Evolutionary conservation across 2,329 filamentous ascomycete genomes (phyloP).

Genomic region (Stromatinia cepivora): DNA sequence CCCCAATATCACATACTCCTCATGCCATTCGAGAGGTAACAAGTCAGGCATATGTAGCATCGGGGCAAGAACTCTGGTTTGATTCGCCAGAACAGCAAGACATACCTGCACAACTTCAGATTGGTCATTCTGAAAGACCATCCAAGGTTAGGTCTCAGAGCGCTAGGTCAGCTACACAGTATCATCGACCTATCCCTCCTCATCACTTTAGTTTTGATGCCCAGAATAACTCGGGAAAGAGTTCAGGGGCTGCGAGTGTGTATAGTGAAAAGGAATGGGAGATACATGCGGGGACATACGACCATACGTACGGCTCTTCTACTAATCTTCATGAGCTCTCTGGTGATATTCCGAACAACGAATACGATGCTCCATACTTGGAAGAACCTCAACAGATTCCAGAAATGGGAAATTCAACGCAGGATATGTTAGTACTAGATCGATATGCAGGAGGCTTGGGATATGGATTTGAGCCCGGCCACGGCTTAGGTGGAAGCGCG

Average conservation of each 20-base stretch:
- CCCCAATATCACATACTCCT: neutral
- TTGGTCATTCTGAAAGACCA: neutral
- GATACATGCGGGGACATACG: slow-evolving; percentile 26
- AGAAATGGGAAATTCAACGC: slow-evolving; percentile 26
- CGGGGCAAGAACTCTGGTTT: slow-evolving; percentile 11
- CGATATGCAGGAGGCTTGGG: slow-evolving; percentile 32
- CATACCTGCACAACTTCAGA: neutral
- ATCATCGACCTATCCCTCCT: slow-evolving; percentile 19
- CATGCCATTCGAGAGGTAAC: neutral
- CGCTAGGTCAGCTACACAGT: slow-evolving; percentile 9
- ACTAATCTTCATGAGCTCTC: slow-evolving; percentile 10
- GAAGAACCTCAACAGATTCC: slow-evolving; percentile 25
- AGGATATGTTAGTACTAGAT: slow-evolving; percentile 35
- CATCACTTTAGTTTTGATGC: slow-evolving; percentile 23
- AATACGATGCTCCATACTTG: slow-evolving; percentile 27
- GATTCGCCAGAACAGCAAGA: slow-evolving; percentile 1
- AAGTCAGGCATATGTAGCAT: slow-evolving; percentile 3
- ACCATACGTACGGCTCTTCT: slow-evolving; percentile 33
- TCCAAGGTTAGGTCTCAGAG: slow-evolving; percentile 14
- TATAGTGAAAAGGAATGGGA: slow-evolving; percentile 25
- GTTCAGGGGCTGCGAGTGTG: neutral
- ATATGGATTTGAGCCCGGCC: slow-evolving; percentile 31
- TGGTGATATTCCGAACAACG: neutral
- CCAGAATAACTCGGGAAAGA: slow-evolving; percentile 14
- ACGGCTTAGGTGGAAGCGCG: slow-evolving; percentile 29